phyloP scores from a whole-genome alignment of 176 grass and related monocot genomes.

The maize (Zea mays) region Zm-B73-REFERENCE-NAM-5.0 NC_050096.1:43623001-43623500 shows the following conservation, averaged over 20 bases:
- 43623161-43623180: conserved; percentile 50
- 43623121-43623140: neutral
- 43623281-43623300: neutral
- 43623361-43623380: conserved; percentile 79
- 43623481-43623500: neutral
- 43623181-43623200: conserved; percentile 43
- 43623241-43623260: conserved; percentile 20
- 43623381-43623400: conserved; percentile 82
- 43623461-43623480: neutral
- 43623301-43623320: neutral
- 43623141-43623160: neutral
- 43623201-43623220: conserved; percentile 41
- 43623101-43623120: neutral
- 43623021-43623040: neutral
- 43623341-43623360: conserved; percentile 82
- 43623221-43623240: conserved; percentile 91
- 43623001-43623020: conserved; percentile 27
- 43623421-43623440: conserved; percentile 73
- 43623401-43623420: conserved; percentile 85
- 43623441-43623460: neutral
- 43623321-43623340: conserved; percentile 32
- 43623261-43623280: neutral
- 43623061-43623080: conserved; percentile 37
- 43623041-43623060: conserved; percentile 19
- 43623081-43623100: neutral